Conservation (phyloP, 2,329 filamentous ascomycete genomes). For the Zasmidium citrigriseum region DNA sequence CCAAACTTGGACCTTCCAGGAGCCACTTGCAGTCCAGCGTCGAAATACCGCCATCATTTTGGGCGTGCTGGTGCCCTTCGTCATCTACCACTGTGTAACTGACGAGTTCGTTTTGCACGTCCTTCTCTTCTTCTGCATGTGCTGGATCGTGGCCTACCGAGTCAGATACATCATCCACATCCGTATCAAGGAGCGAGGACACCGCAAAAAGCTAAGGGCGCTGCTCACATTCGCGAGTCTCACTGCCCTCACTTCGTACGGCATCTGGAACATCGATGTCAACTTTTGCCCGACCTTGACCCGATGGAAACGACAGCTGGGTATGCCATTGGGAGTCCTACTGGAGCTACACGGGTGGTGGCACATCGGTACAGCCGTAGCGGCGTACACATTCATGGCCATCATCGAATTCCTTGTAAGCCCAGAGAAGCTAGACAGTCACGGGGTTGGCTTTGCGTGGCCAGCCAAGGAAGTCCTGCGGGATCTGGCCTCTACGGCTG, state of each 20-base stretch:
- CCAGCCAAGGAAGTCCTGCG: conserved; percentile 21
- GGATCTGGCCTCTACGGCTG: conserved; percentile 9
- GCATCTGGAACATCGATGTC: conserved; percentile 78
- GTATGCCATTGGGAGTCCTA: conserved; percentile 75
- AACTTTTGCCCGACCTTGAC: conserved; percentile 69
- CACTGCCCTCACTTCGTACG: conserved; percentile 56
- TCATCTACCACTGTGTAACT: conserved; percentile 33
- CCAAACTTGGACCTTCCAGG: conserved; percentile 27
- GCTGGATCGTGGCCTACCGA: conserved; percentile 21
- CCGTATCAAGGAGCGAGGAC: conserved; percentile 19
- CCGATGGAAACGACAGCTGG: conserved; percentile 65
- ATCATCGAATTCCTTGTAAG: conserved; percentile 27
- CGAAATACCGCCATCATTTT: conserved; percentile 27
- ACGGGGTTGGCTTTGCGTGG: conserved; percentile 27
- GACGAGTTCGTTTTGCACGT: conserved; percentile 31
- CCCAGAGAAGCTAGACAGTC: conserved; percentile 15
- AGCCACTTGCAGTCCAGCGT: conserved; percentile 22
- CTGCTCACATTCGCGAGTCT: conserved; percentile 21
- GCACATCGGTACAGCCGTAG: conserved; percentile 70
- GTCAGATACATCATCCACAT: conserved; percentile 21
- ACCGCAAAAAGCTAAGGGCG: conserved; percentile 44
- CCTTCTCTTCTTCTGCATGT: conserved; percentile 29
- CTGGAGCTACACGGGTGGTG: conserved; percentile 73
- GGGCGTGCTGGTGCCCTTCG: conserved; percentile 25
- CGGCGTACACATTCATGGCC: conserved; percentile 27